Conservation (phyloP, 805 yeast species). For the Wickerhamiella bombiphila region DNA sequence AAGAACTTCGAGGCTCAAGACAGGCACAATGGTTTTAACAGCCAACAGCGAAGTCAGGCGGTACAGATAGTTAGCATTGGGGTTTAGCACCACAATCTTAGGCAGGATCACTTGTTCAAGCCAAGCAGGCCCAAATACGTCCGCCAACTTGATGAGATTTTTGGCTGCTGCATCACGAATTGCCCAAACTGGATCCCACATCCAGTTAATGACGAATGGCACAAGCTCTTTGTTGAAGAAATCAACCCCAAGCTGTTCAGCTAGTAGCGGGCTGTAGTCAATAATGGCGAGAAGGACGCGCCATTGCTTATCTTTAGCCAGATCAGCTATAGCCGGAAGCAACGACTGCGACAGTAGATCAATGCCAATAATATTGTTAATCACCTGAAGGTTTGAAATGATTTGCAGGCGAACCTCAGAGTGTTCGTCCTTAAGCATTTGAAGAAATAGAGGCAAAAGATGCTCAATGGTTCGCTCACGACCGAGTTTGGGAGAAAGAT, state of each 20-base stretch:
- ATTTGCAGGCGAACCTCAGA: slow-evolving; percentile 93
- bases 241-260: slow-evolving; percentile 84
- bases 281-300: slow-evolving; percentile 93
- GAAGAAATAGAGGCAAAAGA: slow-evolving; percentile 73
- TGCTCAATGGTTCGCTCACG: slow-evolving; percentile 71
- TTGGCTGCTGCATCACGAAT: slow-evolving; percentile 91
- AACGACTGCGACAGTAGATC: slow-evolving; percentile 71
- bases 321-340: slow-evolving; percentile 87
- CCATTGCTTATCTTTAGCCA: slow-evolving; percentile 96
- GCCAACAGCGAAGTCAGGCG: slow-evolving; percentile 86
- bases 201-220: slow-evolving; percentile 88
- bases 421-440: slow-evolving; percentile 91
- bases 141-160: slow-evolving; percentile 64
- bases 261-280: slow-evolving; percentile 87
- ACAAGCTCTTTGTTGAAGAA: slow-evolving; percentile 88
- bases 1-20: slow-evolving; percentile 43
- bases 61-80: slow-evolving; percentile 61
- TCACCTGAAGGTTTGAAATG: slow-evolving; percentile 79
- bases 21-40: slow-evolving; percentile 67
- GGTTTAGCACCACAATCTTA: slow-evolving; percentile 48
- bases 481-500: slow-evolving; percentile 71
- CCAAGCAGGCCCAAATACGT: slow-evolving; percentile 88
- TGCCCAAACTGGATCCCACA: slow-evolving; percentile 95
- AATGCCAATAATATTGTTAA: slow-evolving; percentile 89
- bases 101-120: slow-evolving; percentile 71